Percentiles rank a stretch among this genome's conserved stretches.
These are phyloP conservation scores for Solanum etuberosum DNA, from an alignment of 257 asterid species.

Conservation along the genomic window DNA sequence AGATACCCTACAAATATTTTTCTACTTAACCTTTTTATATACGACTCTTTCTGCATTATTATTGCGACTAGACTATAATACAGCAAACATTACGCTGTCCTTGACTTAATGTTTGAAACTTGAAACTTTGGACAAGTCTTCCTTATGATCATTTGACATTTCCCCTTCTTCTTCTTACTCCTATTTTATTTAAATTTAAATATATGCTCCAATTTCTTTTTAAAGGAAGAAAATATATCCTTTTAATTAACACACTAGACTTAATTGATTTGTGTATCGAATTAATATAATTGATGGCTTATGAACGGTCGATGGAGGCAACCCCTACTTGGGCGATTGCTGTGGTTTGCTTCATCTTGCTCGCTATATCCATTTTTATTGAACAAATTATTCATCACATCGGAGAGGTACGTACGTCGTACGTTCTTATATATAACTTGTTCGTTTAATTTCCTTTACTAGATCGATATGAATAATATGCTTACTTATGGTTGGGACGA, in stretches of 20 bases:
- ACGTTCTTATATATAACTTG: background rate
- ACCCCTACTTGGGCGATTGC: constrained; percentile 17
- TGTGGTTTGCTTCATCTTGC: constrained; percentile 4
- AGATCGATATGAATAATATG: background rate
- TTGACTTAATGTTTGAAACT: background rate
- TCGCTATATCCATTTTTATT: constrained; percentile 10
- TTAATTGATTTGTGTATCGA: background rate
- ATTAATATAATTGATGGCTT: background rate
- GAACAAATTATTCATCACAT: constrained; percentile 11
- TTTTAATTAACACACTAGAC: background rate
- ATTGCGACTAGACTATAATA: background rate
- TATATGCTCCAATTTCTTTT: background rate
- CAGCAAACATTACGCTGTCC: background rate
- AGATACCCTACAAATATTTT: background rate
- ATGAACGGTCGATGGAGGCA: constrained; percentile 8
- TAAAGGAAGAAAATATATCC: background rate
- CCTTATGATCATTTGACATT: background rate
- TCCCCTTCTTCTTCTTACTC: background rate
- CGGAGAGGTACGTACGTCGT: background rate
- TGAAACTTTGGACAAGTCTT: background rate
- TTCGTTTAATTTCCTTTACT: background rate
- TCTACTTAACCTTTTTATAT: too few relatives aligned
- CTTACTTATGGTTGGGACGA: too few relatives aligned
- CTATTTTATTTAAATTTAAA: background rate
- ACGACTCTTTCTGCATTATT: background rate